Evolutionary conservation across 2,329 filamentous ascomycete genomes (phyloP), one percentile per base, ranked within the genome.

Genomic region (Xylaria sp.): DNA sequence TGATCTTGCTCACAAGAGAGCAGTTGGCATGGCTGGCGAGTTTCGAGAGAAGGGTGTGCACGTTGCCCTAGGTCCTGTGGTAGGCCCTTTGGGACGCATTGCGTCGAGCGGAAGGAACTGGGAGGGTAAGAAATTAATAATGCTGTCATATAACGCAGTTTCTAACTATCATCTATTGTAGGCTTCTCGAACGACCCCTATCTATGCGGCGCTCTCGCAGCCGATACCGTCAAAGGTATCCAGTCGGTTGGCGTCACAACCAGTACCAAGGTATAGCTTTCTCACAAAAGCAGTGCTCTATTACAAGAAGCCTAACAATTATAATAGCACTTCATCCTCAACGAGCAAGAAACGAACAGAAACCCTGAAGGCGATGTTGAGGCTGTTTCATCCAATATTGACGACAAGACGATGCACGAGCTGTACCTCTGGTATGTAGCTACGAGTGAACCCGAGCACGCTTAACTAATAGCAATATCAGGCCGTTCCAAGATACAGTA

Each of bases 41-140:
- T 89, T 90, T 68, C 82, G 80, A 57, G 82, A 74, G 39, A 95
- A 95, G 71, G 91, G 91, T 44, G 84, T 91, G 26, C 89, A 95
- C 67, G 80, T 94, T 13, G 81, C 88, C 52, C 79, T 95, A 8
- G 91, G 90, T 0, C 91, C 91, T 2, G 90, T 90, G 0, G 85
- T 90, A 53, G 85, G 86, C 0, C 85, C 87, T 0, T 66, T 87
- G 0, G 86, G 87, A 8, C 77, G 85, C 2, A 76, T 86, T 44
- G 81, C 84, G 1, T 74, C 77, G 19, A 81, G 83, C 44, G 87
- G 87, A 0, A 75, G 87, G 48, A 87, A 86, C 57, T 89, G 85
- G 83, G 84, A 87, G 66, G 83, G 82, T 68, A 63, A 26, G 24
- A 20, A 13, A 22, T n/a, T 1, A 11, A 42, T 20, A n/a, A n/a